phyloP scores from a whole-genome alignment of 2,329 filamentous ascomycete genomes.

The Aspergillus sergii region DNA sequence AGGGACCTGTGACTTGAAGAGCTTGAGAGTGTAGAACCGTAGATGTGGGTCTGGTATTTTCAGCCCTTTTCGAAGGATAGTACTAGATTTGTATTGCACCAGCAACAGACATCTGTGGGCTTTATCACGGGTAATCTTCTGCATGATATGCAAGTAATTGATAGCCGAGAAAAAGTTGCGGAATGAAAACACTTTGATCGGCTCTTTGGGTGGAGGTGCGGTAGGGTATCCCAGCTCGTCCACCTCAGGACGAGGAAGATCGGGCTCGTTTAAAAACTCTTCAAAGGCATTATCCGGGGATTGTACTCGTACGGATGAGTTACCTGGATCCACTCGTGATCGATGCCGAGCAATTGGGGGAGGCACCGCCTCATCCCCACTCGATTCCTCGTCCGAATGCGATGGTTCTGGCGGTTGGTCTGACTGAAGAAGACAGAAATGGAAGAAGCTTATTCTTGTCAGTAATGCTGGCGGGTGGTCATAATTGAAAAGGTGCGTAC shows the following conservation, averaged over 20 bases:
- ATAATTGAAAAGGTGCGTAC: conserved; percentile 48
- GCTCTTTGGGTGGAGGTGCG: conserved; percentile 65
- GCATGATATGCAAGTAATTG: conserved; percentile 93
- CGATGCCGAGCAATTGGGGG: conserved; percentile 74
- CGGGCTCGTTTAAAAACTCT: conserved; percentile 28
- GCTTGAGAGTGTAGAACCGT: conserved; percentile 90
- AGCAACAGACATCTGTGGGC: conserved; percentile 91
- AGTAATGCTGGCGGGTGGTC: conserved; percentile 7
- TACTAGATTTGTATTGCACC: conserved; percentile 92
- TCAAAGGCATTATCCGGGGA: conserved; percentile 29
- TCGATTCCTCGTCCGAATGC: conserved; percentile 39
- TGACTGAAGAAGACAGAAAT: conserved; percentile 77
- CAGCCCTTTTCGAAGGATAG: conserved; percentile 86
- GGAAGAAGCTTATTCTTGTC: conserved; percentile 70
- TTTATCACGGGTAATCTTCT: conserved; percentile 96
- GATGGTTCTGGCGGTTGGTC: conserved; percentile 55
- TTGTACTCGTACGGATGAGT: conserved; percentile 26
- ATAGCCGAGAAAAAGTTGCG: conserved; percentile 95
- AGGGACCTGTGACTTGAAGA: conserved; percentile 98
- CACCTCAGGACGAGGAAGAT: conserved; percentile 58
- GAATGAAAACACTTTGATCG: conserved; percentile 87
- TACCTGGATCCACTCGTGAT: conserved; percentile 33
- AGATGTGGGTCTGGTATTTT: conserved; percentile 87
- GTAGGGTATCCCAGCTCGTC: conserved; percentile 85
- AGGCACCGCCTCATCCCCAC: conserved; percentile 75